phyloP scores from a whole-genome alignment of 1,139 yeast genomes.

The Groenewaldozyma auringiensis region DNA sequence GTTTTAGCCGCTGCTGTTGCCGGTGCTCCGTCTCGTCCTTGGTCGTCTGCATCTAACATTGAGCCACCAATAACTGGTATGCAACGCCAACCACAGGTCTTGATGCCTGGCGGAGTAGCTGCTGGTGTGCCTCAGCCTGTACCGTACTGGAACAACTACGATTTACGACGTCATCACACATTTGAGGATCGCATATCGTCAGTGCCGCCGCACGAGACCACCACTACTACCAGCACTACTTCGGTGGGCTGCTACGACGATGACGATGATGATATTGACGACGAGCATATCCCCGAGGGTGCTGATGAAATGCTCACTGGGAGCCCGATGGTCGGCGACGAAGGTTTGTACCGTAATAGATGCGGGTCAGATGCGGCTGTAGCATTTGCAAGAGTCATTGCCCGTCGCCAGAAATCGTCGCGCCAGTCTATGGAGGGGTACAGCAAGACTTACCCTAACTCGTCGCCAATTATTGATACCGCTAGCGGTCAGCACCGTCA shows the following conservation, averaged over 20 bases:
- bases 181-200: neutral
- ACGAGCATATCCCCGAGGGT: neutral
- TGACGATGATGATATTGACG: neutral
- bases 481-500: neutral
- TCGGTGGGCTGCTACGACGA: neutral
- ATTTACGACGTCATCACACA: neutral
- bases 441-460: neutral
- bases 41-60: constrained; percentile 1
- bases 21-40: neutral
- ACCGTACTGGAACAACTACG: neutral
- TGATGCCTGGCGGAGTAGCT: too few relatives aligned
- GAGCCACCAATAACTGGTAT: too few relatives aligned
- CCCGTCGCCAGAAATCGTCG: neutral
- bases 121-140: too few relatives aligned
- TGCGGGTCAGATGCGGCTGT: neutral
- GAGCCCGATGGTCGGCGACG: constrained; percentile 1
- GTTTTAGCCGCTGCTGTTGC: neutral
- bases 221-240: neutral
- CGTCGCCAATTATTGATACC: neutral
- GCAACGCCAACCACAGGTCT: too few relatives aligned
- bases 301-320: constrained; percentile 2
- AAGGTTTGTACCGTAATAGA: neutral
- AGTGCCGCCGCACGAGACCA: neutral
- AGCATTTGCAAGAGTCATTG: neutral
- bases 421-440: neutral